Evolutionary conservation across 169 alveolate genomes (phyloP), one percentile per base, ranked within the genome.

Genomic region (Plasmodium adleri): DNA sequence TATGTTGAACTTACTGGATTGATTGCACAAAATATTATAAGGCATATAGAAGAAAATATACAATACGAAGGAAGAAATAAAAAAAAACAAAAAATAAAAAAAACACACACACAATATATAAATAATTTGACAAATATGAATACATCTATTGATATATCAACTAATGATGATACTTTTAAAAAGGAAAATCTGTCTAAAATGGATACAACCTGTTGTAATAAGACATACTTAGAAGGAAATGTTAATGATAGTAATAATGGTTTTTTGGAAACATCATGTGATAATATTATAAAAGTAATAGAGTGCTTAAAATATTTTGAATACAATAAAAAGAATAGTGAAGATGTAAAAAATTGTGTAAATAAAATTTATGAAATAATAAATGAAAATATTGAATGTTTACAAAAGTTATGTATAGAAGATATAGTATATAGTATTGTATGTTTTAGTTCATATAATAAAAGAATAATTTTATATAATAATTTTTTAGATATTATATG

Each of bases 361-460:
- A 78, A 78, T 7, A 59, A 50, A 3, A 66, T 78, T 4, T 78
- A 43, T 47, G 89, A 78, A 47, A 28, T 78, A 6, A 68, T 78
- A 13, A 67, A 59, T 13, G 75, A 58, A 58, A 50, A 66, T 13
- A 13, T 17, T 4, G 72, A 78, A 45, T 45, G 28, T 60, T 15
- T 78, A n/a, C 8, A 71, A 15, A 22, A 20, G 3, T 32, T 78
- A 26, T 43, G 10, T 20, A 47, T 78, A 66, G 89, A 78, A 66
- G 89, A 78, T 52, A 62, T 78, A 9, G 89, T 78, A 15, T 70
- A 78, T 47, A 13, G 60, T 12, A 50, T 78, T 9, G 74, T 32
- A n/a, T 78, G 89, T 58, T 78, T 78, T 24, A 49, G 62, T 59
- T 17, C 89, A 2, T 78, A 78, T 47, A 78, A 78, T 43, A 78